Evolutionary conservation across 164 flowering plant species (phyloP).

Genomic region (Berberis thunbergii): DNA sequence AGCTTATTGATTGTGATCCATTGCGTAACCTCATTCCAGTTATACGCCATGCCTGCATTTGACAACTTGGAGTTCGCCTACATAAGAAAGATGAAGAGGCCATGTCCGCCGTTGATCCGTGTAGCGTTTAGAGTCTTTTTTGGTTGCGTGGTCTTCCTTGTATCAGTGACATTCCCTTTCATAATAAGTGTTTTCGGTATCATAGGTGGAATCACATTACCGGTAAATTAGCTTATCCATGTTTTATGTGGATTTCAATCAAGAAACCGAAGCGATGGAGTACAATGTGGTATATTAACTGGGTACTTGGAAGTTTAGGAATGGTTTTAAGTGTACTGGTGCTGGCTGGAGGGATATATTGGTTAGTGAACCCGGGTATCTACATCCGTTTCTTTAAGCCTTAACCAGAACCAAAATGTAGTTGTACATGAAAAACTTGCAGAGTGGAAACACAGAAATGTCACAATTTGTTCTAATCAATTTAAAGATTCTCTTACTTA

Average conservation of each 20-base stretch:
- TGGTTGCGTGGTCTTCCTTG: conserved; percentile 39
- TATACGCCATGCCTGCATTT: conserved; percentile 64
- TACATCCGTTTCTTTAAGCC: conserved; percentile 58
- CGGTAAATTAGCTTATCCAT: conserved; percentile 68
- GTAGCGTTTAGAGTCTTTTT: conserved; percentile 29
- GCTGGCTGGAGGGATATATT: conserved; percentile 44
- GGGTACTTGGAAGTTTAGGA: conserved; percentile 52
- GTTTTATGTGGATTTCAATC: conserved; percentile 73
- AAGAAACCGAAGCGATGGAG: conserved; percentile 47
- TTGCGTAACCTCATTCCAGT: conserved; percentile 48
- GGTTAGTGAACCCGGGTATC: conserved; percentile 38
- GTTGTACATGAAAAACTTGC: too few relatives aligned
- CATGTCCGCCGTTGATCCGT: conserved; percentile 49
- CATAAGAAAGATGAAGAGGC: conserved; percentile 28
- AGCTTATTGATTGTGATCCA: conserved; percentile 32
- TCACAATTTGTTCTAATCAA: too few relatives aligned
- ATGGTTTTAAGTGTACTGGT: conserved; percentile 34
- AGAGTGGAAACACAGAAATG: too few relatives aligned
- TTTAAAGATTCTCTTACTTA: too few relatives aligned
- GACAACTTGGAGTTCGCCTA: conserved; percentile 54
- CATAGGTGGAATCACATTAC: conserved; percentile 61
- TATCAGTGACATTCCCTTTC: conserved; percentile 63
- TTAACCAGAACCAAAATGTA: conserved; percentile 8
- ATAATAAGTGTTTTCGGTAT: conserved; percentile 37
- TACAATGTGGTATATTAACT: conserved; percentile 44